These are phyloP conservation scores for Saccharomyces hybrid DNA, from an alignment of 1,139 yeast genomes.

Conservation along the genomic window DNA sequence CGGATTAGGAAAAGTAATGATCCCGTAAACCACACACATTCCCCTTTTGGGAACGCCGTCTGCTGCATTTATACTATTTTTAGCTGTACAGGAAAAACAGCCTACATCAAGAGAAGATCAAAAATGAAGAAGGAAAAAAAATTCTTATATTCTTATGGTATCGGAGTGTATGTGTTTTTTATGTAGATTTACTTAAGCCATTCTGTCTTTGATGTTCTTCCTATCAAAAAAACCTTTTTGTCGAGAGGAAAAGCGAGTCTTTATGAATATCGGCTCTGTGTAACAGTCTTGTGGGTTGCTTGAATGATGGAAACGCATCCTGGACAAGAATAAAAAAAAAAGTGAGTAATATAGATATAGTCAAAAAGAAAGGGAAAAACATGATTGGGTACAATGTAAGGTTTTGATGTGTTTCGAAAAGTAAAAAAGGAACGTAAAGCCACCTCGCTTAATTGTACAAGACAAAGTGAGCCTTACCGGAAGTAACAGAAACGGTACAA, in stretches of 20 bases:
- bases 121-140: neutral
- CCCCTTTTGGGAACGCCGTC: neutral
- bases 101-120: neutral
- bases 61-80: neutral
- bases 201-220: neutral
- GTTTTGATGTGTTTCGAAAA: neutral
- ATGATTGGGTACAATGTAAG: neutral
- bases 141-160: neutral
- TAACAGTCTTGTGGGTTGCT: neutral
- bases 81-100: neutral
- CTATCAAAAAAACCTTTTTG: neutral
- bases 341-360: neutral
- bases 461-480: slow-evolving; percentile 63
- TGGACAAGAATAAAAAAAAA: neutral
- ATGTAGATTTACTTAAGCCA: neutral
- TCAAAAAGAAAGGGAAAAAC: neutral
- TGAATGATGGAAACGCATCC: neutral
- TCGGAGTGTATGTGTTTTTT: neutral
- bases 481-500: slow-evolving; percentile 65
- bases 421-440: neutral
- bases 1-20: neutral
- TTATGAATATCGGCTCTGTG: neutral
- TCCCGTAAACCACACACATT: neutral
- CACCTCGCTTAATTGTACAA: slow-evolving; percentile 36
- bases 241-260: neutral